A percentile compares a stretch with the other conserved stretches of the same genome.
Evolutionary conservation across 2,329 filamentous ascomycete species (phyloP).

Genomic region (Colletotrichum plurivorum): DNA sequence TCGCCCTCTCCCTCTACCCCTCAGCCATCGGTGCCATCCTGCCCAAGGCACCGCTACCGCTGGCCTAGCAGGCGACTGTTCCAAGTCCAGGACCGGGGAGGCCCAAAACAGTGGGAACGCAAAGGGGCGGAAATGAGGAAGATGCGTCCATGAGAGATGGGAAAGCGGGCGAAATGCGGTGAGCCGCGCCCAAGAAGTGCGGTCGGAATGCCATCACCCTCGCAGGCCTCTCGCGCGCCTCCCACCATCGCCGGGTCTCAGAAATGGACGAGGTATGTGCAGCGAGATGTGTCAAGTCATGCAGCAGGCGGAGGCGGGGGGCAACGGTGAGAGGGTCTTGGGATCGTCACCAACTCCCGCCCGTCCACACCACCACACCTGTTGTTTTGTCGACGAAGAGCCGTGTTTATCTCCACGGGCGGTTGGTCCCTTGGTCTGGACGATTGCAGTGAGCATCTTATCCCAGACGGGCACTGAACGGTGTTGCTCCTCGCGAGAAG

Average conservation of each 20-base stretch:
- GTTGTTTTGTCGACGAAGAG: not conserved
- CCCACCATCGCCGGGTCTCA: conserved; percentile 12
- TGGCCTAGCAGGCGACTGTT: not conserved
- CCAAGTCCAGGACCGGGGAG: not conserved
- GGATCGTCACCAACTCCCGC: conserved; percentile 13
- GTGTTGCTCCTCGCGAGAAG: not conserved
- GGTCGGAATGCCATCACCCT: conserved; percentile 23
- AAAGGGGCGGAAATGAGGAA: not conserved
- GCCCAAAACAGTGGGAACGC: too few species aligned
- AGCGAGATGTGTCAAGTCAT: not conserved
- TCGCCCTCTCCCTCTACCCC: conserved; percentile 4
- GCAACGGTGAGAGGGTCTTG: conserved; percentile 1
- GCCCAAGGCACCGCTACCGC: not conserved
- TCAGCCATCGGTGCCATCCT: conserved; percentile 15
- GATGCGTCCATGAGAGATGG: not conserved
- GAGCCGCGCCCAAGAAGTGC: conserved; percentile 30
- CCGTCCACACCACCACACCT: not conserved
- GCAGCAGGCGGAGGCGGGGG: not conserved
- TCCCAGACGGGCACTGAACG: not conserved
- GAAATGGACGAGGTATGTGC: conserved; percentile 5
- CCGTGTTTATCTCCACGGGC: not conserved
- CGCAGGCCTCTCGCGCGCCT: conserved; percentile 22
- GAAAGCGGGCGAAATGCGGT: conserved; percentile 6
- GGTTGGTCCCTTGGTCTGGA: not conserved
- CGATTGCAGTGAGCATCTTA: not conserved